phyloP scores from a whole-genome alignment of 2,329 filamentous ascomycete species.

The Penicillium decumbens region DNA sequence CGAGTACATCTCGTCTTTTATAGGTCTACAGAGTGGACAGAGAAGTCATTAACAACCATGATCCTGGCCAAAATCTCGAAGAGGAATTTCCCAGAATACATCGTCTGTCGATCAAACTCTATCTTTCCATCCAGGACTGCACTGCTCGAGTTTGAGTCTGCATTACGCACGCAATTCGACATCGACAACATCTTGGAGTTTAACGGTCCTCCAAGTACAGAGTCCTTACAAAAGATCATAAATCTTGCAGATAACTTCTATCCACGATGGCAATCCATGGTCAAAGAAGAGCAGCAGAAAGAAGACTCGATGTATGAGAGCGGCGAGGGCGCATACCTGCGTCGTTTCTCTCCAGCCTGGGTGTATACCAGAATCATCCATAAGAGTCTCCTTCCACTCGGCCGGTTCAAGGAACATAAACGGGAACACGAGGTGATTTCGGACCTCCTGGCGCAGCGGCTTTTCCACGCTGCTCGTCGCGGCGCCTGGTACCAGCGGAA shows the following conservation, averaged over 20 bases:
- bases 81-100: conserved; percentile 81
- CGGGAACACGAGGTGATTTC: conserved; percentile 69
- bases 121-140: conserved; percentile 75
- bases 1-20: conserved; percentile 95
- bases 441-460: conserved; percentile 70
- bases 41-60: conserved; percentile 91
- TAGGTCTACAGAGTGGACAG: conserved; percentile 91
- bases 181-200: conserved; percentile 80
- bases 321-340: conserved; percentile 81
- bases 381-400: conserved; percentile 74
- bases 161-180: conserved; percentile 72
- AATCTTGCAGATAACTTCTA: conserved; percentile 69
- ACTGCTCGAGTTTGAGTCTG: conserved; percentile 83
- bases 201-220: conserved; percentile 63
- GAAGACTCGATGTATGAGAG: conserved; percentile 72
- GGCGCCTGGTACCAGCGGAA: conserved; percentile 96
- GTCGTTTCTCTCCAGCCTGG: conserved; percentile 85
- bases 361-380: conserved; percentile 90
- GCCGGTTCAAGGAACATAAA: conserved; percentile 73
- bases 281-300: conserved; percentile 70
- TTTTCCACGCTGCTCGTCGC: conserved; percentile 80
- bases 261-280: conserved; percentile 70
- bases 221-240: conserved; percentile 63
- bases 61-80: conserved; percentile 87
- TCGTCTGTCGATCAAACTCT: conserved; percentile 82